Evolutionary conservation across 768 basidiomycete genomes (phyloP).

Genomic region (Russula abietina): DNA sequence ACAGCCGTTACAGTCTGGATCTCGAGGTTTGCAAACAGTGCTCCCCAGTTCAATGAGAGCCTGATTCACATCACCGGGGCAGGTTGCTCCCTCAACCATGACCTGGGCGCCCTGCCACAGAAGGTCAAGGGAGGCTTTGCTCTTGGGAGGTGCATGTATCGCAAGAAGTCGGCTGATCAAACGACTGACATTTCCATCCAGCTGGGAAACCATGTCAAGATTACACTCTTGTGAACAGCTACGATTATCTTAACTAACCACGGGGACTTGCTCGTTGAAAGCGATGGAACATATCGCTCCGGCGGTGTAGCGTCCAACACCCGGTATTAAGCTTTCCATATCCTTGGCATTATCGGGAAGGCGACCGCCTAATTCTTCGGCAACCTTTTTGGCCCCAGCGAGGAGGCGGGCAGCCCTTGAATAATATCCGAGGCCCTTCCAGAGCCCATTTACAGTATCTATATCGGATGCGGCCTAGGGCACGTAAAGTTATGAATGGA

Average conservation of each 20-base stretch:
- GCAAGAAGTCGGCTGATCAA: slow-evolving; percentile 80
- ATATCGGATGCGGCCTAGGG: slow-evolving; percentile 58
- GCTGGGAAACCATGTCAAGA: slow-evolving; percentile 36
- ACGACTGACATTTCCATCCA: slow-evolving; percentile 88
- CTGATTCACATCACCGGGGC: slow-evolving; percentile 84
- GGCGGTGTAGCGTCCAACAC: slow-evolving; percentile 84
- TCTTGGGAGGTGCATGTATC: slow-evolving; percentile 74
- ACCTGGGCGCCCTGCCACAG: slow-evolving; percentile 75
- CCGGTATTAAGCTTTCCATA: slow-evolving; percentile 78
- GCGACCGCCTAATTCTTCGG: slow-evolving; percentile 56
- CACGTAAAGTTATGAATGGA: slow-evolving; percentile 16
- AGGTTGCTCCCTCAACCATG: slow-evolving; percentile 52
- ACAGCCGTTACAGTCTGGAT: slow-evolving; percentile 69
- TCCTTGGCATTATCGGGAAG: slow-evolving; percentile 76
- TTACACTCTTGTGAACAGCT: background rate
- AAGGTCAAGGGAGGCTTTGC: slow-evolving; percentile 67
- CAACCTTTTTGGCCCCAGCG: slow-evolving; percentile 74
- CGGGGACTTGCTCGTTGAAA: slow-evolving; percentile 75
- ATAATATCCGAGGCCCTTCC: slow-evolving; percentile 93
- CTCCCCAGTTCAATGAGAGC: slow-evolving; percentile 93
- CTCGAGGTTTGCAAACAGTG: slow-evolving; percentile 83
- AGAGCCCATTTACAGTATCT: slow-evolving; percentile 81
- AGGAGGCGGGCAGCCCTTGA: slow-evolving; percentile 79
- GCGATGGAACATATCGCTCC: slow-evolving; percentile 85
- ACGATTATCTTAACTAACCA: slow-evolving; percentile 48